Evolutionary conservation across 495 filamentous ascomycete genomes (phyloP), one percentile per base, ranked within the genome.

Genomic region (Hypoxylon fuscum): DNA sequence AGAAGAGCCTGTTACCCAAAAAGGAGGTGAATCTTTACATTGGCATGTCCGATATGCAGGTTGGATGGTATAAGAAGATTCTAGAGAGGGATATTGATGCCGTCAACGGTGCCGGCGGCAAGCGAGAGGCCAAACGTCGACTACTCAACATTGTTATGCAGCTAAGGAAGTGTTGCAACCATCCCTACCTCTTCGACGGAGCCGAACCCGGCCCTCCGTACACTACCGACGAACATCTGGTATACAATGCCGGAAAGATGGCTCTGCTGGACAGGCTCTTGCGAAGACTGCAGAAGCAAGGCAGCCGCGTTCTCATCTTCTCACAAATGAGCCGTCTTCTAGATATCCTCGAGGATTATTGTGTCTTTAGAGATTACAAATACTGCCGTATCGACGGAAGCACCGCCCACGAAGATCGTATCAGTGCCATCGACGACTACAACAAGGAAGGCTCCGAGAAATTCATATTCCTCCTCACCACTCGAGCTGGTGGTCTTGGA

Each of bases 91-190:
- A 99, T 72, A 99, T 99, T 52, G 96, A 98, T 68, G 96, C 96
- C 10, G 96, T 99, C 60, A 99, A 99, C 64, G 96, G 96, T 41
- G 96, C 96, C 22, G 91, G 88, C 52, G 95, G 96, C 17, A 98
- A 97, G 76, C 88, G 90, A 47, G 96, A 99, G 73, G 97, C 94
- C n/a, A 99, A 99, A 78, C 98, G 96, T 4, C 87, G 96, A 38
- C 84, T 99, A n/a, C 81, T 99, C 59, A 99, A 99, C 77, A 99
- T 99, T 71, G 96, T 99, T 59, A 99, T 99, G 96, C 96, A 99
- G 72, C 86, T 99, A 42, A 89, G 96, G 57, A 99, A 99, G 74
- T 99, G 96, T 73, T 98, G 96, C 77, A 99, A 99, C 67, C 96
- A 99, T 66, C 96, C 96, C 2, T 99, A 99, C 66, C 85, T 99